Conservation (phyloP, 2,329 filamentous ascomycete species). For the Cladophialophora bantiana region DNA sequence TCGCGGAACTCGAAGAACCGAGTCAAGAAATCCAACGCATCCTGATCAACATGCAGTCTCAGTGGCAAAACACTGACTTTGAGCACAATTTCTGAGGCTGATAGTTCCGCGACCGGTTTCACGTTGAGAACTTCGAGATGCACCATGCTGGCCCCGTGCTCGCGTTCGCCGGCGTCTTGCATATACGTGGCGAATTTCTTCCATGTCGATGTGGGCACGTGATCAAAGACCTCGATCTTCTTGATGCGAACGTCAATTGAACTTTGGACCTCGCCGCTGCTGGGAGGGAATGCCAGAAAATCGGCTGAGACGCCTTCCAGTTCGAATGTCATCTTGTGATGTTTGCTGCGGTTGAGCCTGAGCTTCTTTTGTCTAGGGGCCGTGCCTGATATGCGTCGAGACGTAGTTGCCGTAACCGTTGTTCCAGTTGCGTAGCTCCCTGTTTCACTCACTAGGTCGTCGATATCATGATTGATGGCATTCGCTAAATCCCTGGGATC, state of each 20-base stretch:
- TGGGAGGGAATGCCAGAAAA: slow-evolving; percentile 78
- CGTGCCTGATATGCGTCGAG: slow-evolving; percentile 42
- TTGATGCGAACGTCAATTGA: slow-evolving; percentile 83
- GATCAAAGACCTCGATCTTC: slow-evolving; percentile 90
- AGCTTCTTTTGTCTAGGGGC: slow-evolving; percentile 64
- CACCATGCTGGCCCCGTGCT: slow-evolving; percentile 86
- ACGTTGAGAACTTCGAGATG: slow-evolving; percentile 89
- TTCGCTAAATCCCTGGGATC: slow-evolving; percentile 82
- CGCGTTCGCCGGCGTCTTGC: slow-evolving; percentile 82
- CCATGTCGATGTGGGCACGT: slow-evolving; percentile 95
- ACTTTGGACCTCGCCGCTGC: slow-evolving; percentile 80
- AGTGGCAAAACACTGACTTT: slow-evolving; percentile 81
- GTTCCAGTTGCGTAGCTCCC: slow-evolving; percentile 85
- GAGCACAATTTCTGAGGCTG: slow-evolving; percentile 87
- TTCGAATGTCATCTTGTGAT: slow-evolving; percentile 96
- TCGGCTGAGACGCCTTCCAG: slow-evolving; percentile 84
- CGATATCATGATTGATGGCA: slow-evolving; percentile 86
- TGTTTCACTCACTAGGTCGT: slow-evolving; percentile 86
- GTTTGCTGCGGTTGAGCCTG: slow-evolving; percentile 81
- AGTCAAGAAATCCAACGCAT: slow-evolving; percentile 94
- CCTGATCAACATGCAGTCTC: slow-evolving; percentile 93
- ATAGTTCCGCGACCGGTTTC: slow-evolving; percentile 80
- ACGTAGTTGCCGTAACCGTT: slow-evolving; percentile 49
- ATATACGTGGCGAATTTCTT: slow-evolving; percentile 97
- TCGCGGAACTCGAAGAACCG: slow-evolving; percentile 99